A percentile compares a stretch with the other conserved stretches of the same genome.
Evolutionary conservation across 176 grass and related monocot genomes (phyloP).

Genomic region (Carex kokanica): DNA sequence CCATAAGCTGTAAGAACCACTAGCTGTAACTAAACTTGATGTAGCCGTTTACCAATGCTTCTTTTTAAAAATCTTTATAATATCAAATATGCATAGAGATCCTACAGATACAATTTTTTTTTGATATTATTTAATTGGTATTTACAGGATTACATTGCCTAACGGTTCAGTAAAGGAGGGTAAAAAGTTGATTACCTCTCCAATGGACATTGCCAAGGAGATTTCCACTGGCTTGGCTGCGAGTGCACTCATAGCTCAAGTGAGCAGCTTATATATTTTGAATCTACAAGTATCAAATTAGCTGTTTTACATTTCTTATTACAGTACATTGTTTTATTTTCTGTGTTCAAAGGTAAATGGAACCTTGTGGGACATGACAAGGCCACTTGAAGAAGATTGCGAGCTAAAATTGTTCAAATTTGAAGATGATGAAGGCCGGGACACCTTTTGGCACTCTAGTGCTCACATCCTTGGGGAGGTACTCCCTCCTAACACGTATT

Average conservation of each 20-base stretch:
- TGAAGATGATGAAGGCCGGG: conserved; percentile 82
- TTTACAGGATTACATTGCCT: conserved; percentile 63
- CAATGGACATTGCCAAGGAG: conserved; percentile 79
- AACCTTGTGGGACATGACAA: conserved; percentile 86
- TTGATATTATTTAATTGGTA: neutral
- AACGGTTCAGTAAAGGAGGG: conserved; percentile 72
- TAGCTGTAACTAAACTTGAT: neutral
- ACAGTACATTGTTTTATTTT: conserved; percentile 10
- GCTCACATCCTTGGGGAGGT: conserved; percentile 99
- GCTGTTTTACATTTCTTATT: neutral
- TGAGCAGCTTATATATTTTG: conserved; percentile 22
- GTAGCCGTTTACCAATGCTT: neutral
- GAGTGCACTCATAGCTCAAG: conserved; percentile 83
- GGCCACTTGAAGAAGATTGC: conserved; percentile 79
- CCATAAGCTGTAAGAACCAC: neutral
- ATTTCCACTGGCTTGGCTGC: conserved; percentile 81
- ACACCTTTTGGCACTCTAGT: conserved; percentile 98
- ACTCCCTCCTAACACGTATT: conserved; percentile 14
- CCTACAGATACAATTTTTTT: neutral
- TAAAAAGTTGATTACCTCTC: conserved; percentile 75
- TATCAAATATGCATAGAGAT: neutral
- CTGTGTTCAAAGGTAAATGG: conserved; percentile 49
- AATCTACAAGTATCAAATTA: neutral
- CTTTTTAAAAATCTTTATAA: neutral
- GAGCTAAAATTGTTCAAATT: conserved; percentile 90